Evolutionary conservation across 2,329 filamentous ascomycete species (phyloP), one percentile per base, ranked within the genome.

Genomic region (Penicillium sp.): DNA sequence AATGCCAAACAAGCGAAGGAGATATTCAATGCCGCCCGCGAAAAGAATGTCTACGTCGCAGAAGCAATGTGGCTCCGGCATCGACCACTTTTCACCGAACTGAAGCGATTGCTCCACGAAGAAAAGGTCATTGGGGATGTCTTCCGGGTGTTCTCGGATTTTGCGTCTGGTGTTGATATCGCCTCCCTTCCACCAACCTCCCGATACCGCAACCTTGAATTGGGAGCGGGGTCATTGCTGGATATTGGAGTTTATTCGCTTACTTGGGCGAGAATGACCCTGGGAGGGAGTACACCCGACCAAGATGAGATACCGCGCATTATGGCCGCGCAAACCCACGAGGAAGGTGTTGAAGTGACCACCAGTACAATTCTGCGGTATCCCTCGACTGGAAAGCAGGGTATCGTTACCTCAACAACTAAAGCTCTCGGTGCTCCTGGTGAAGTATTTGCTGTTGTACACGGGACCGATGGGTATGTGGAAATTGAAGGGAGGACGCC

Each of bases 1-100:
- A 70, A 70, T 52, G 61, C 59, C 2, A 42, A 58, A 3, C 60
- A 84, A 60, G 79, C 79, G 7, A 67, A 64, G 29, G 57, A 66
- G 3, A 69, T 83, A 27, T 80, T 82, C 60, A 64, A 64, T 29
- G 65, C 68, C 18, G 72, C 73, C 1, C 44, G 50, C 3, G 63
- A 69, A 9, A 65, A 67, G 15, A 69, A 73, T 0, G 77, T 78
- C 0, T 72, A 83, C 3, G 64, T 82, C 6, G 71, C 83, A 12
- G 82, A 85, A 66, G 81, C 81, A 32, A 60, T 60, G 55, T 58
- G 58, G 55, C 46, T 57, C 16, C 55, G 52, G 29, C 55, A 58
- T 29, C 50, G 52, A 16, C 58, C 58, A 7, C 23, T 60, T 13
- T 40, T 35, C 18, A 16, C 18, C 12, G 50, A 59, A 12, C 38